A percentile compares a stretch with the other conserved stretches of the same genome.
Conservation (phyloP, 495 filamentous ascomycete genomes). For the Astrocystis sublimbata region DNA sequence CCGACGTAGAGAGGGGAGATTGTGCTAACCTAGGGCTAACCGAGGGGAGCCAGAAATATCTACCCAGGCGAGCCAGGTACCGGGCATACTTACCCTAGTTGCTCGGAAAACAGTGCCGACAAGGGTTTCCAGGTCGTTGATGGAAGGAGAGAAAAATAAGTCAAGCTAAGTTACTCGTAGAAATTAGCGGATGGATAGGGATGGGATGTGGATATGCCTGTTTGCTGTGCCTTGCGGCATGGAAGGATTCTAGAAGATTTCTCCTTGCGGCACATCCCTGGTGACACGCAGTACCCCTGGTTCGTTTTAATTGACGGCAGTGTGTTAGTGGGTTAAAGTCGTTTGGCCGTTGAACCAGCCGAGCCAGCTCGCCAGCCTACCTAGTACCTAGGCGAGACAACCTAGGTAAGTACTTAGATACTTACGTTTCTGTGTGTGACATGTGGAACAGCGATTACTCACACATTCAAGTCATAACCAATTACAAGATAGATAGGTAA, state of each 20-base stretch:
- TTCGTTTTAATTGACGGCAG: neutral
- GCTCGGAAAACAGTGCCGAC: neutral
- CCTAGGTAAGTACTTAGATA: neutral
- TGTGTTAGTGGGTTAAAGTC: neutral
- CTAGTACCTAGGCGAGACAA: no score
- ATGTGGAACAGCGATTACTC: no score
- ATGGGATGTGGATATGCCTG: neutral
- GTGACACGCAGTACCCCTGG: conserved; percentile 3
- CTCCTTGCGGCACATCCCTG: neutral
- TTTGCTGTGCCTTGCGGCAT: conserved; percentile 11
- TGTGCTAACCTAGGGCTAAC: no score
- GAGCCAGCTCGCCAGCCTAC: no score
- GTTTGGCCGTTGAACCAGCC: neutral
- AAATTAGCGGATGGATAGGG: neutral
- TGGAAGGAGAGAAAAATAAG: neutral
- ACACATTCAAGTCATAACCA: no score
- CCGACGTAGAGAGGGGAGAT: neutral
- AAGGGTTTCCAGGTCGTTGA: neutral
- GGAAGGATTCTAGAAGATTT: conserved; percentile 17
- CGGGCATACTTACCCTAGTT: neutral
- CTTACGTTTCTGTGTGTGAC: no score
- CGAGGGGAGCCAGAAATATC: no score
- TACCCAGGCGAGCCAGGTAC: no score
- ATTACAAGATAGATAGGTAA: neutral
- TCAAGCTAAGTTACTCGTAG: no score